These are phyloP conservation scores for Arthrobotrys sinensis DNA, from an alignment of 2,329 filamentous ascomycete species.

Conservation along the genomic window DNA sequence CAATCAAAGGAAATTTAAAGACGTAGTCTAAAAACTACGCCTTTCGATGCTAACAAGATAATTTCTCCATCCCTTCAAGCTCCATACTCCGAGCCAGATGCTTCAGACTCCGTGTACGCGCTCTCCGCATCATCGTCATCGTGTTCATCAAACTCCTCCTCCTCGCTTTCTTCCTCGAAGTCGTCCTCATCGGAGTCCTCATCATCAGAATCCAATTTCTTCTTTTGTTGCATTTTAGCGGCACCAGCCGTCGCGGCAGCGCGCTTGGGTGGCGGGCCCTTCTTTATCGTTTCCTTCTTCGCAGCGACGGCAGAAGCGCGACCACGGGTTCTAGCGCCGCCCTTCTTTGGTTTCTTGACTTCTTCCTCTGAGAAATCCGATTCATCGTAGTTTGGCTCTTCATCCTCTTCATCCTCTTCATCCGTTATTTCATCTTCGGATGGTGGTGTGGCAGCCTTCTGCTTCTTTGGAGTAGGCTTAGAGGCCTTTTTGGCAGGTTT, in stretches of 20 bases:
- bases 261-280: constrained; percentile 47
- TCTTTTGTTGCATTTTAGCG: constrained; percentile 40
- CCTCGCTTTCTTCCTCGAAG: constrained; percentile 3
- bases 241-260: constrained; percentile 41
- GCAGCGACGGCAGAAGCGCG: constrained; percentile 35
- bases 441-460: constrained; percentile 45
- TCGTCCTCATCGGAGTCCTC: constrained; percentile 28
- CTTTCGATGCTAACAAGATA: background rate
- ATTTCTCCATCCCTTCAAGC: constrained; percentile 15
- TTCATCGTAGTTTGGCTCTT: constrained; percentile 38
- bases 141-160: constrained; percentile 51
- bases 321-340: constrained; percentile 35
- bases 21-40: background rate
- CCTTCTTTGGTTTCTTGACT: constrained; percentile 35
- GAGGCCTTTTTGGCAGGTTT: constrained; percentile 39
- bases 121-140: constrained; percentile 55
- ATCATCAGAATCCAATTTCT: constrained; percentile 33
- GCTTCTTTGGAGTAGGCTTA: constrained; percentile 56
- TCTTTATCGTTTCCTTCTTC: constrained; percentile 44
- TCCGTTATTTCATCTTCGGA: constrained; percentile 42
- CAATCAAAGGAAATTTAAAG: background rate
- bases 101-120: constrained; percentile 56
- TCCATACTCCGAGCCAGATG: constrained; percentile 53
- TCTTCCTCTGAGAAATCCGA: constrained; percentile 51
- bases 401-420: constrained; percentile 16